phyloP scores from a whole-genome alignment of 257 asterid genomes.

The Petrea volubilis region DNA sequence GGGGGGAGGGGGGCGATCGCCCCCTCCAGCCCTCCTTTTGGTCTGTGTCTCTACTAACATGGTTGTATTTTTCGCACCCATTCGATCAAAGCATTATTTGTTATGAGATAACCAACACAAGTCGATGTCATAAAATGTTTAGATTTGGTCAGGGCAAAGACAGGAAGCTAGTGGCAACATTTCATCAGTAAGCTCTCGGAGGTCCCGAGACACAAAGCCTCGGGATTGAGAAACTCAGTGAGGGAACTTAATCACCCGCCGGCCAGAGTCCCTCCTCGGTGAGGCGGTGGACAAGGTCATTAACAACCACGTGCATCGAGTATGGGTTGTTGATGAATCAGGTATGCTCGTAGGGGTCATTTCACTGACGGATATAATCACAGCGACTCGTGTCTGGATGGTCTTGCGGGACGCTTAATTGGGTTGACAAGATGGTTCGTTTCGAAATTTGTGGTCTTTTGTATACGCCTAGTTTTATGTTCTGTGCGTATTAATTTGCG shows the following conservation, averaged over 20 bases:
- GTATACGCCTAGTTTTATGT: no score
- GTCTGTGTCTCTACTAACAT: no score
- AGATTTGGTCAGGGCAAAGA: slow-evolving; percentile 48
- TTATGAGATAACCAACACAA: no score
- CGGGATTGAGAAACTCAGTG: slow-evolving; percentile 51
- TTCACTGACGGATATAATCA: slow-evolving; percentile 66
- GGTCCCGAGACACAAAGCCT: slow-evolving; percentile 43
- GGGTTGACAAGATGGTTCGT: not conserved
- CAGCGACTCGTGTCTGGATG: slow-evolving; percentile 57
- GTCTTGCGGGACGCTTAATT: slow-evolving; percentile 39
- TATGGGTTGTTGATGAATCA: slow-evolving; percentile 62
- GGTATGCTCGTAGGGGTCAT: slow-evolving; percentile 66
- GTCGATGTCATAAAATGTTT: not conserved
- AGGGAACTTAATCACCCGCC: slow-evolving; percentile 59
- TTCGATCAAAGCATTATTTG: no score
- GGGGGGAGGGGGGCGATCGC: no score
- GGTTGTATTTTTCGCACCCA: no score
- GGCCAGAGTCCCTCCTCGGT: slow-evolving; percentile 42
- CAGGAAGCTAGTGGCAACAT: slow-evolving; percentile 77
- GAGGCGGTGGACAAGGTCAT: slow-evolving; percentile 77
- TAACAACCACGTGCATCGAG: slow-evolving; percentile 64
- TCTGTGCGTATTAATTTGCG: no score
- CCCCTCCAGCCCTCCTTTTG: no score
- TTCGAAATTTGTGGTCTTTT: no score
- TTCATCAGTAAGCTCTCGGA: slow-evolving; percentile 52